Percentiles rank a stretch among this genome's conserved stretches.
phyloP scores from a whole-genome alignment of 2,329 filamentous ascomycete species.

The Trichophyton benhamiae region DNA sequence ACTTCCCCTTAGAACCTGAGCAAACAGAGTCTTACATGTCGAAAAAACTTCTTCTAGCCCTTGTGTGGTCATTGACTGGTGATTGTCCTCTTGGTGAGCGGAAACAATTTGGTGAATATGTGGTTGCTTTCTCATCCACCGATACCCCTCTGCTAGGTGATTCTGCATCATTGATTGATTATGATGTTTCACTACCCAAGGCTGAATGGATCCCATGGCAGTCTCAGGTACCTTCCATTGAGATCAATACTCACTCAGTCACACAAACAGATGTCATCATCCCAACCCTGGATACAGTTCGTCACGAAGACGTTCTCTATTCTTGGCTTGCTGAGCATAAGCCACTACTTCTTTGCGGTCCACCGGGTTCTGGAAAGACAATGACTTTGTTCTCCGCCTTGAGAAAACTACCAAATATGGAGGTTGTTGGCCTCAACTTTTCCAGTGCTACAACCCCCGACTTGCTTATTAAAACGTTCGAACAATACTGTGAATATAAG shows the following conservation, averaged over 20 bases:
- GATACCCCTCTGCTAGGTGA: slow-evolving; percentile 71
- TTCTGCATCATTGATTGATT: slow-evolving; percentile 82
- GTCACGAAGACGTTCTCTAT: slow-evolving; percentile 97
- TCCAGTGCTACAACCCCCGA: slow-evolving; percentile 97
- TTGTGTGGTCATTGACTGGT: slow-evolving; percentile 92
- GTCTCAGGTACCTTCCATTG: slow-evolving; percentile 81
- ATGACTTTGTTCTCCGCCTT: slow-evolving; percentile 99
- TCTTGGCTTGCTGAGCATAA: slow-evolving; percentile 99
- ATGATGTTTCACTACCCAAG: slow-evolving; percentile 74
- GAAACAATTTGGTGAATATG: slow-evolving; percentile 75
- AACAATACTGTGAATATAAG: slow-evolving; percentile 99
- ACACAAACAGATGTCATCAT: slow-evolving; percentile 98
- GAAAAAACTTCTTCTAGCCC: slow-evolving; percentile 83
- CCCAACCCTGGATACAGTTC: slow-evolving; percentile 89
- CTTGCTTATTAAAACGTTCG: slow-evolving; percentile 95
- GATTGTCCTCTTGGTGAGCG: slow-evolving; percentile 83
- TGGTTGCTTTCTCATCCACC: slow-evolving; percentile 71
- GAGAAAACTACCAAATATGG: slow-evolving; percentile 95
- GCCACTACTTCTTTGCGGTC: slow-evolving; percentile 87
- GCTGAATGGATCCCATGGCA: slow-evolving; percentile 91
- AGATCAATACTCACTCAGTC: slow-evolving; percentile 96
- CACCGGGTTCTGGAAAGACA: slow-evolving; percentile 96
- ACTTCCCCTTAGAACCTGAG: slow-evolving; percentile 83
- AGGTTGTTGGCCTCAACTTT: slow-evolving; percentile 97
- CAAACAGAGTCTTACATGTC: slow-evolving; percentile 80